Percentiles rank a stretch among this genome's conserved stretches.
phyloP scores from a whole-genome alignment of 768 basidiomycete genomes.

The Atractiella rhizophila region DNA sequence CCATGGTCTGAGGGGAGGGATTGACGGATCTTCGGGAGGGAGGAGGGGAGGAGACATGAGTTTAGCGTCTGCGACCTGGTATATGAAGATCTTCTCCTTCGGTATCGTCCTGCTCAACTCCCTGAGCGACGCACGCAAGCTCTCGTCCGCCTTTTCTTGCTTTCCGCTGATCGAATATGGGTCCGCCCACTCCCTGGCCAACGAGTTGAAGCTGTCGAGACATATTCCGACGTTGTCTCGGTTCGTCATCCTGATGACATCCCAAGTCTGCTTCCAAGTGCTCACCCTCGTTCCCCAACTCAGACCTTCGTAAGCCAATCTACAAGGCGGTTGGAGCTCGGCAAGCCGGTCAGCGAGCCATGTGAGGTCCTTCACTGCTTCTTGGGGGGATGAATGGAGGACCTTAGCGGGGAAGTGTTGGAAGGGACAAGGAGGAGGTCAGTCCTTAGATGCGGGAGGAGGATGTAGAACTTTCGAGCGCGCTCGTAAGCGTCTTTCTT shows the following conservation, averaged over 20 bases:
- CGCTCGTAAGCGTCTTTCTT: conserved; percentile 16
- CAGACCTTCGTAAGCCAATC: conserved; percentile 22
- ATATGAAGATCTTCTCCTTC: conserved; percentile 24
- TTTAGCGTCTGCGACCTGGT: conserved; percentile 24
- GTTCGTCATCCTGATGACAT: conserved; percentile 21
- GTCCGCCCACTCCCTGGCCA: conserved; percentile 25
- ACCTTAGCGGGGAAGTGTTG: conserved; percentile 18
- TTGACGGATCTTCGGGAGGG: conserved; percentile 10
- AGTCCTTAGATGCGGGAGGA: conserved; percentile 19
- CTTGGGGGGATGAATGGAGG: no score
- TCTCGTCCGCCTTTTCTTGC: conserved; percentile 10
- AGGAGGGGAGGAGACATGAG: conserved; percentile 10
- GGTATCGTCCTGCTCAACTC: conserved; percentile 20
- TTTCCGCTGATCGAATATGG: conserved; percentile 19
- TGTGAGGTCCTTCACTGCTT: conserved; percentile 20
- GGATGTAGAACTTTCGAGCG: conserved; percentile 20
- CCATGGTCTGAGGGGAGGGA: conserved; percentile 20
- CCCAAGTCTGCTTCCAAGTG: conserved; percentile 24
- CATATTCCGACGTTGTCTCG: conserved; percentile 24
- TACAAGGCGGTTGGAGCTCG: conserved; percentile 7
- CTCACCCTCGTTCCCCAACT: conserved; percentile 22
- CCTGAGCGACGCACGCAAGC: conserved; percentile 15
- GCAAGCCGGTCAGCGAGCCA: conserved; percentile 21
- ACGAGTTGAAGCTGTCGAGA: conserved; percentile 24
- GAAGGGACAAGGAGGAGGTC: conserved; percentile 24